Base-by-base conservation (phyloP, 768 basidiomycete species). In the Lentinula guzmanii region DNA sequence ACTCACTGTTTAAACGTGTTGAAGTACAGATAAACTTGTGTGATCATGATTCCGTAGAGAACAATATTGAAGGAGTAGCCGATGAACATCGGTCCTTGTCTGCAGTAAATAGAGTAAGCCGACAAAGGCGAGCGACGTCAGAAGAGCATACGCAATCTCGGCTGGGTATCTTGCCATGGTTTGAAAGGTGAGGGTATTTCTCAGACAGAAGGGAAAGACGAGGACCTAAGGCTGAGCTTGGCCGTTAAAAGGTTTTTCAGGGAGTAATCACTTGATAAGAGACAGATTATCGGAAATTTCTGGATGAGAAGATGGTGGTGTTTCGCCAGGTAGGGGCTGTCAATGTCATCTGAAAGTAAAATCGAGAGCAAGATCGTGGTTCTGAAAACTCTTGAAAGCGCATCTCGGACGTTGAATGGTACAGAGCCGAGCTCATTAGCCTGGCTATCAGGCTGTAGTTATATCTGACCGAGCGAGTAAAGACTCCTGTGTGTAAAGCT, bases 11-110 rank as follows among this genome's bases (percentile, higher is more conserved):
- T 77, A 68, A 71, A 78, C 0, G 75, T 72, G 50, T 72, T 75
- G 65, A 73, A 79, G 67, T 84, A 84, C 5, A 84, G 42, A 61
- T 79, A 78, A 9, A 76, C 69, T 68, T 85, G 77, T 0, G 75
- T 75, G 52, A 79, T 75, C 76, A 81, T 81, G 48, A 82, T 77
- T 1, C 80, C 81, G 62, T 79, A 80, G 9, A 82, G 72, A 13
- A 80, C 58, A 21, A 81, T 67, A 62, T 82, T 82, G 69, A 82
- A 66, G 13, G 75, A 66, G 59, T 76, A 73, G n/a, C 79, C 81
- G 48, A 82, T 75, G 64, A 82, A 72, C 69, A 82, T 79, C 11
- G 79, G 79, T 31, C 80, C 79, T 66, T 80, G 79, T 4, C 82
- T 83, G 52, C 16, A 52, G 9, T 35, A 21, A 8, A 21, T 43